Base-by-base conservation (phyloP, 176 grass and related monocot genomes). In the Oryza officinalis region DNA sequence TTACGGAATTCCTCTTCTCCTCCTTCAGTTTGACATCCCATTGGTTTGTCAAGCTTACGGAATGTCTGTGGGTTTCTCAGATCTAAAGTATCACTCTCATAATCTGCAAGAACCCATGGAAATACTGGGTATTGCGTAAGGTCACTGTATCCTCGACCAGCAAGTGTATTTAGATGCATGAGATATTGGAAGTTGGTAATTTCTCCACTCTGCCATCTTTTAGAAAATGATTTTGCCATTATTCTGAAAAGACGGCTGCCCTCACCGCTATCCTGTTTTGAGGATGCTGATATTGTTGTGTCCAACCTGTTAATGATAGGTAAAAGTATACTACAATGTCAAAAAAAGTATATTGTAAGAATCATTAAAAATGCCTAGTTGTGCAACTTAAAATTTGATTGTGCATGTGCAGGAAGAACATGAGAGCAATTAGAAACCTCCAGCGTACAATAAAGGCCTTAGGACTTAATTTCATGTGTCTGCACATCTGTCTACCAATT, bases 81-180 rank as follows among this genome's bases (percentile, higher is more conserved):
- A 92, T 99, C 93, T 87, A 99, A 79, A 81, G 32, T 88, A 80
- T 99, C 89, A 2, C 93, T 99, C 22, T 96, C 89, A 78, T 99
- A 99, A 83, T 99, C 93, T 71, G 97, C 91, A 70, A 99, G 93
- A 92, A 99, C 91, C 97, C 97, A 99, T 73, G 97, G 97, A 85
- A 99, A 99, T 70, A 99, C 97, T 77, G 97, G 97, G 89, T 99
- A 99, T 59, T 99, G 97, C 20, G 97, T 99, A 71, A 99, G 91
- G 75, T 99, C 97, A 70, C 97, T 99, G 68, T 99, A 99, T 18
- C 97, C 97, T 76, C 97, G 91, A 85, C 97, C 97, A 0, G 97
- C 97, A 72, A 99, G 91, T 60, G 97, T 99, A 80, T 99, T 99
- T 59, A 99, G 93, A 86, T 99, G 93, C 97, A 99, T 99, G 14